Evolutionary conservation across 2,329 filamentous ascomycete species (phyloP).

Genomic region (Teratosphaeria destructans): DNA sequence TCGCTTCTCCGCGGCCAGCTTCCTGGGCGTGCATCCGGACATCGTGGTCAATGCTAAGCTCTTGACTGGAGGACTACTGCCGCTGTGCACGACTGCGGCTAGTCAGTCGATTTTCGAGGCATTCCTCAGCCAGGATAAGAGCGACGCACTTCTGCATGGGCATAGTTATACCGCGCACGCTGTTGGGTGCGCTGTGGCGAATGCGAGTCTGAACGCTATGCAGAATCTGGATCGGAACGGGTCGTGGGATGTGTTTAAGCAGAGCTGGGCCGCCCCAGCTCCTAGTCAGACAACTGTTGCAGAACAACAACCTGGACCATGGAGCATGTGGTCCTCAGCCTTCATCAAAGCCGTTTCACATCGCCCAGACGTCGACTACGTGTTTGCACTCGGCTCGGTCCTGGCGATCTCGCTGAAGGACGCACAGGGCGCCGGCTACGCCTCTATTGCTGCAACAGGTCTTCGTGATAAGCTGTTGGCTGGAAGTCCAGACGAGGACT

Average conservation of each 20-base stretch:
- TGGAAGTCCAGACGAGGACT: slow-evolving; percentile 23
- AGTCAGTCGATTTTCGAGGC: slow-evolving; percentile 62
- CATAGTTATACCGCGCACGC: slow-evolving; percentile 83
- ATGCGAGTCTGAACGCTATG: slow-evolving; percentile 55
- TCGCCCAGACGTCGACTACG: slow-evolving; percentile 46
- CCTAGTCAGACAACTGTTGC: background rate
- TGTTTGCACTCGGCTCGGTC: slow-evolving; percentile 66
- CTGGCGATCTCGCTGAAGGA: slow-evolving; percentile 54
- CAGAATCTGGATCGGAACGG: slow-evolving; percentile 45
- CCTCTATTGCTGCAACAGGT: slow-evolving; percentile 43
- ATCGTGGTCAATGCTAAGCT: slow-evolving; percentile 76
- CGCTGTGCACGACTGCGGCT: slow-evolving; percentile 65
- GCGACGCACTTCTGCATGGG: slow-evolving; percentile 68
- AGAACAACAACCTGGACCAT: slow-evolving; percentile 30
- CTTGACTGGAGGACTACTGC: slow-evolving; percentile 68
- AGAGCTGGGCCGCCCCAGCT: slow-evolving; percentile 33
- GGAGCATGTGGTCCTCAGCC: slow-evolving; percentile 60
- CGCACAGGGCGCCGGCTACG: slow-evolving; percentile 42
- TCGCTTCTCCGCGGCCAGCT: slow-evolving; percentile 57
- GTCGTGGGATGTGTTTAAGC: slow-evolving; percentile 47
- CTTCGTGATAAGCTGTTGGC: slow-evolving; percentile 42
- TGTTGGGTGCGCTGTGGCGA: slow-evolving; percentile 67
- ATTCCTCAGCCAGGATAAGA: slow-evolving; percentile 63
- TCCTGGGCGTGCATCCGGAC: slow-evolving; percentile 59
- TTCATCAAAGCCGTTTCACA: slow-evolving; percentile 53